Evolutionary conservation across 345 rosid genomes (phyloP).

Genomic region (Gossypium australe): DNA sequence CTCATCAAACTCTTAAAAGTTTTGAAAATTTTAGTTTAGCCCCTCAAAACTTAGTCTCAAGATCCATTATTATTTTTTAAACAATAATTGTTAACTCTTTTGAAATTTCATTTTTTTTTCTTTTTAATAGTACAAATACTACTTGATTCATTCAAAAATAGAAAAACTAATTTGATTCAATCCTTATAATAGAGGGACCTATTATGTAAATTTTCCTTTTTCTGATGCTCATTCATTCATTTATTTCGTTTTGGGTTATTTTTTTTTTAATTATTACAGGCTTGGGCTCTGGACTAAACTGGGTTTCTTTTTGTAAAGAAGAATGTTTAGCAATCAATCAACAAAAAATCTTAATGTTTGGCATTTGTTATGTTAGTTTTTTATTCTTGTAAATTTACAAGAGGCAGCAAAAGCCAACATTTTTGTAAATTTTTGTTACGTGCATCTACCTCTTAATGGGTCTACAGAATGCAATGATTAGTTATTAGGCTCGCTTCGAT

Average conservation of each 20-base stretch:
- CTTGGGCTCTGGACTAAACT: constrained; percentile 42
- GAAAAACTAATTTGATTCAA: too few relatives aligned
- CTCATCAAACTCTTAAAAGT: too few relatives aligned
- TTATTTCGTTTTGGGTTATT: background rate
- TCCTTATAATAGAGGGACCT: too few relatives aligned
- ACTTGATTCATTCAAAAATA: too few relatives aligned
- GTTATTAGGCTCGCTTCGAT: fast-evolving
- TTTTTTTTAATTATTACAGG: constrained; percentile 24
- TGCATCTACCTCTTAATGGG: too few relatives aligned
- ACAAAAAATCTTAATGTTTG: background rate
- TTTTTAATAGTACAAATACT: too few relatives aligned
- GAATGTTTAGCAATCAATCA: background rate
- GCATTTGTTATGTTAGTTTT: background rate
- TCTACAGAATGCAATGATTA: too few relatives aligned
- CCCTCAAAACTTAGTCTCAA: too few relatives aligned
- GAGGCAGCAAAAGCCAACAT: background rate
- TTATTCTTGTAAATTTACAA: background rate
- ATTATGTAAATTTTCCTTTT: background rate
- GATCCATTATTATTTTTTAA: too few relatives aligned
- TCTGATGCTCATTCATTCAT: background rate
- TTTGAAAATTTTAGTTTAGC: too few relatives aligned
- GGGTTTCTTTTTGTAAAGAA: background rate
- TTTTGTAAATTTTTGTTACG: background rate
- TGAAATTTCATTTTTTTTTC: too few relatives aligned
- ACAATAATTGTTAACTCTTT: too few relatives aligned